Percentiles rank a stretch among this genome's conserved stretches.
These are phyloP conservation scores for Mycena galopus DNA, from an alignment of 768 basidiomycete genomes.

Conservation along the genomic window DNA sequence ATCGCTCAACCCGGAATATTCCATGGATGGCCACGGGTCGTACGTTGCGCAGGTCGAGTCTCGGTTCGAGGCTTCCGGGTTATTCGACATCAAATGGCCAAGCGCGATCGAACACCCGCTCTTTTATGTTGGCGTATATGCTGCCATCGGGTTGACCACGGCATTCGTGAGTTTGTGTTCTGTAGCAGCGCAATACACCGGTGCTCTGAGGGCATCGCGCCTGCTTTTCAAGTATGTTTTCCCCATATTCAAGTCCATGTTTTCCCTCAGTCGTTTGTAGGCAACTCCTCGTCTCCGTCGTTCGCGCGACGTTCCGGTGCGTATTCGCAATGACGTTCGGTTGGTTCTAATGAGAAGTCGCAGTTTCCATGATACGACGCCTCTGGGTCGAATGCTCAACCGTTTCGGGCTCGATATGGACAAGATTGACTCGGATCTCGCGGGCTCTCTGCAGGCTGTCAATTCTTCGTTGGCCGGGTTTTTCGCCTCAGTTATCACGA, in stretches of 20 bases:
- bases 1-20: slow-evolving; percentile 25
- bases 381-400: slow-evolving; percentile 89
- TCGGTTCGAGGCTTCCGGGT: slow-evolving; percentile 3
- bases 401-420: slow-evolving; percentile 83
- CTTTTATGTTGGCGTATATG: slow-evolving; percentile 75
- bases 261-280: slow-evolving; percentile 35
- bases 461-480: slow-evolving; percentile 85
- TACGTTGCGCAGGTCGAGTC: background rate
- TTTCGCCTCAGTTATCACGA: slow-evolving; percentile 79
- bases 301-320: slow-evolving; percentile 71
- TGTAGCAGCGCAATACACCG: slow-evolving; percentile 66
- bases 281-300: slow-evolving; percentile 61
- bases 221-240: slow-evolving; percentile 49
- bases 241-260: background rate
- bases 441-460: slow-evolving; percentile 78
- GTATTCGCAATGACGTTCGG: background rate
- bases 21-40: slow-evolving; percentile 14
- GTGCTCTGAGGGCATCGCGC: slow-evolving; percentile 58
- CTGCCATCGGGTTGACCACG: slow-evolving; percentile 63
- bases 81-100: slow-evolving; percentile 49
- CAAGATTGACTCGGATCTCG: slow-evolving; percentile 84
- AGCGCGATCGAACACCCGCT: slow-evolving; percentile 68
- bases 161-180: slow-evolving; percentile 61
- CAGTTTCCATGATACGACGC: slow-evolving; percentile 68
- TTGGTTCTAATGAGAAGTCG: background rate